Base-by-base conservation (phyloP, 2,329 filamentous ascomycete genomes). In the Apiospora hydei region DNA sequence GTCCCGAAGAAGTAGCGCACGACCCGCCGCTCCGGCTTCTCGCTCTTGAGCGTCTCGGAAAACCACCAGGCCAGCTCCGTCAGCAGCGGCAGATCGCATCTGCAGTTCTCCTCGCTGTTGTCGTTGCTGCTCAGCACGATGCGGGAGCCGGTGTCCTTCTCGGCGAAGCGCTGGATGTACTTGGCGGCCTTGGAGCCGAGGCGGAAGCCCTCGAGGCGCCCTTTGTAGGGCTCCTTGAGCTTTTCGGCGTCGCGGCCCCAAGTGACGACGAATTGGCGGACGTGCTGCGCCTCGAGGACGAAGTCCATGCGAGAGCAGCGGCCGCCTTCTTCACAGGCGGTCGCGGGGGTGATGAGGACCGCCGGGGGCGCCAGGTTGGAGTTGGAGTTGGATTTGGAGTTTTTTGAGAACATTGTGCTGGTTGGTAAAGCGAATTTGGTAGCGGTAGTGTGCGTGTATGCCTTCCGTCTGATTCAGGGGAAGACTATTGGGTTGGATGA, bases 41-140 rank as follows among this genome's bases (percentile, higher is more conserved):
- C 30, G 7, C 26, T 21, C 16, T 61, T 61, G 53, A 61, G 53
- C 2, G 26, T 38, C 53, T 61, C 53, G 16, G 53, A 61, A 30
- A 61, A 61, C 53, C 53, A 61, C 53, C 53, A 61, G 7, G 53
- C 53, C 7, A 61, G 53, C 53, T 38, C 53, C 4, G 30, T 61
- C 53, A 61, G 53, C 26, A 34, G 53, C 2, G 53, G 34, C 30
- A 8, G 16, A 3, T 38, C 53, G 7, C 53, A 61, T 30, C 30
- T 18, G 18, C 46, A 49, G 46, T n/a, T 57, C 24, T 26, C 14
- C n/a, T n/a, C 5, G 51, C 6, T 57, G 24, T 13, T 18, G 30
- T 18, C 4, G 34, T 3, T 38, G 8, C 14, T 30, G 8, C 57
- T 24, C 21, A 41, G 8, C 10, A 64, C 34, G 57, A 64, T n/a